Conservation (phyloP, 371 early-diverging fungal species). For the Mucor sp. region DNA sequence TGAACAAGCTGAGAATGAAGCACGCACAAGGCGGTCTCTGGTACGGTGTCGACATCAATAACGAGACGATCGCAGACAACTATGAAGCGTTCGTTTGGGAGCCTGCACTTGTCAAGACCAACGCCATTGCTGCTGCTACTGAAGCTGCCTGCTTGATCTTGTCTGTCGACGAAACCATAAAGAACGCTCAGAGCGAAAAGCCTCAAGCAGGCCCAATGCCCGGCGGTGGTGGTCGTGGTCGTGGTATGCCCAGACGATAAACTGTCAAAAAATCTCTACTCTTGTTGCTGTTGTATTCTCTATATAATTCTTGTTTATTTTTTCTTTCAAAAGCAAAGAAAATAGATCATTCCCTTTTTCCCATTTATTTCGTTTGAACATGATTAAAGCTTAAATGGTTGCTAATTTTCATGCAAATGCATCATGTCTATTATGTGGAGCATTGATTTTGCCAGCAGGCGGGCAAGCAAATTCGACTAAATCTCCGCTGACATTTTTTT, state of each 20-base stretch:
- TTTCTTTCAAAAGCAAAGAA: neutral
- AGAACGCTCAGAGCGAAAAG: conserved; percentile 68
- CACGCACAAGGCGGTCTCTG: conserved; percentile 89
- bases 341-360: neutral
- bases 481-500: too few species aligned
- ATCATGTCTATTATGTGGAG: too few species aligned
- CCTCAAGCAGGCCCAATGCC: conserved; percentile 59
- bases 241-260: conserved; percentile 45
- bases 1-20: conserved; percentile 96
- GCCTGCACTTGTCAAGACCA: conserved; percentile 98
- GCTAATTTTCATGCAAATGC: too few species aligned
- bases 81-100: conserved; percentile 98
- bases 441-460: too few species aligned
- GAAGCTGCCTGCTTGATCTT: conserved; percentile 97
- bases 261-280: neutral
- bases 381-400: too few species aligned
- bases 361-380: neutral
- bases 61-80: conserved; percentile 91
- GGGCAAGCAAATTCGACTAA: too few species aligned
- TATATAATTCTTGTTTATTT: neutral
- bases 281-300: neutral
- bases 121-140: conserved; percentile 94
- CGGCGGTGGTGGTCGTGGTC: conserved; percentile 49
- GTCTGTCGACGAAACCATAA: conserved; percentile 96
- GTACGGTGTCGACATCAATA: conserved; percentile 94